Evolutionary conservation across 208 protist genomes (phyloP), one percentile per base, ranked within the genome.

Genomic region (Endotrypanum monterogeii): DNA sequence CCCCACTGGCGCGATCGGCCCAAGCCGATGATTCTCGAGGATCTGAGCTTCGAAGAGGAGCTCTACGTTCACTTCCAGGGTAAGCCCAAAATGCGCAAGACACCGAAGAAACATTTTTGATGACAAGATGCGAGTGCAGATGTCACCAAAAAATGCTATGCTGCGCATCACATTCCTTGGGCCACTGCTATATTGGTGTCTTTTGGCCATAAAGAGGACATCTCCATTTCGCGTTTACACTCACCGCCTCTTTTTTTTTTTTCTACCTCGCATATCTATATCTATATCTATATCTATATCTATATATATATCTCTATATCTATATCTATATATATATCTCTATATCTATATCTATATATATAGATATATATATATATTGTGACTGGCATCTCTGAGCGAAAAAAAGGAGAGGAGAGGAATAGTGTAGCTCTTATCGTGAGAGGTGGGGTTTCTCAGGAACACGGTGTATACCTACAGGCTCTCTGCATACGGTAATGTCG

Each of bases 11-110:
- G 91, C 14, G 89, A 93, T 62, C 85, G 87, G 6, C 85, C 91
- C 1, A 96, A 91, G 68, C 91, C 90, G 57, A 91, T 92, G 85
- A 74, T 93, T 23, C 74, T 95, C 2, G 92, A 96, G 69, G 90
- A 95, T n/a, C 80, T 95, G 25, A 95, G 91, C 62, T 96, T 98
- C 57, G 93, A 97, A 66, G 93, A 97, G 78, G 84, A 97, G 65
- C 72, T 96, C 14, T 89, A 95, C 67, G 89, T 94, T n/a, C 91
- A 96, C 54, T 94, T 96, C 71, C 90, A 94, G 61, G 78, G 76
- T 6, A 92, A 93, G 70, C 90, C 91, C 18, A 94, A 98, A 71
- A 95, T 96, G 90, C 87, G 90, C 46, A 96, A 94, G 61, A 96
- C 87, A 11, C 90, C 90, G 1, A 98, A 98, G 70, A 96, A 98